These are phyloP conservation scores for Termitomyces sp. DNA, from an alignment of 768 basidiomycete genomes.

Conservation along the genomic window DNA sequence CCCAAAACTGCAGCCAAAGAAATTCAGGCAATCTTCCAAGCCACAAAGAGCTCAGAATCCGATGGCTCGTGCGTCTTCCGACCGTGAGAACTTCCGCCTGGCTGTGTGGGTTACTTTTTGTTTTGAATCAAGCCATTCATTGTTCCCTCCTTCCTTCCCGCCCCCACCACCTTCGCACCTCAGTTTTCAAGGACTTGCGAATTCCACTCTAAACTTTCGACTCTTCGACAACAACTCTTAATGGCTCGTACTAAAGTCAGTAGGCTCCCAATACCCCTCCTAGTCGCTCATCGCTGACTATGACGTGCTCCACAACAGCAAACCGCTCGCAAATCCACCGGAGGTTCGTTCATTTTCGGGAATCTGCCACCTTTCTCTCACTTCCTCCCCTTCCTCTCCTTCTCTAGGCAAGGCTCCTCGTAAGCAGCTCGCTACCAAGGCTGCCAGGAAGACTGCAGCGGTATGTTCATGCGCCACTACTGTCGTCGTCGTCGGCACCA, in stretches of 20 bases:
- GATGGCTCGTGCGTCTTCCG: conserved; percentile 44
- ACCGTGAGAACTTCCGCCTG: conserved; percentile 44
- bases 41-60: conserved; percentile 42
- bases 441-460: conserved; percentile 83
- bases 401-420: conserved; percentile 78
- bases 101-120: conserved; percentile 31
- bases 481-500: conserved; percentile 21
- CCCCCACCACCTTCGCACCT: conserved; percentile 30
- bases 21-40: conserved; percentile 42
- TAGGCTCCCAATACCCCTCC: conserved; percentile 9
- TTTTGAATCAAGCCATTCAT: conserved; percentile 25
- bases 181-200: conserved; percentile 18
- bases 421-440: conserved; percentile 95
- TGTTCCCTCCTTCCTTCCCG: conserved; percentile 31
- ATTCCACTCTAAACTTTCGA: conserved; percentile 19
- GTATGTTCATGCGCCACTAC: conserved; percentile 35
- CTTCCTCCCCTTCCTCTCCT: conserved; percentile 13
- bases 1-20: conserved; percentile 25
- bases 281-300: conserved; percentile 19
- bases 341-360: conserved; percentile 54
- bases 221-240: conserved; percentile 18
- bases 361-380: conserved; percentile 16
- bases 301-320: conserved; percentile 53
- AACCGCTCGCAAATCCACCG: conserved; percentile 99
- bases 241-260: conserved; percentile 90